Evolutionary conservation across 2,329 filamentous ascomycete species (phyloP).

Genomic region (Arthrobotrys conoides): DNA sequence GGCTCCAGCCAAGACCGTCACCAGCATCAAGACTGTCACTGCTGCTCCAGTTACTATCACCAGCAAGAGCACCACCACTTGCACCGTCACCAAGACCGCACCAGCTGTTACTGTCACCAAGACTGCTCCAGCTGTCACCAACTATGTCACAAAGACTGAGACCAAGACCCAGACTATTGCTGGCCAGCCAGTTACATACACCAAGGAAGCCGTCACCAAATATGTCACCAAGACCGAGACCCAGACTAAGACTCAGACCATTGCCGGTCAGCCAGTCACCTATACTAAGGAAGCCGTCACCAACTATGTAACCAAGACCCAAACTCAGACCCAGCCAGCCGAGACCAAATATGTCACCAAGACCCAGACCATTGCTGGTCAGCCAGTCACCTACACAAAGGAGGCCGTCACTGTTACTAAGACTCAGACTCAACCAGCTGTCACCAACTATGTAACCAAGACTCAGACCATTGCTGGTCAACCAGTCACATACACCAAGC

Average conservation of each 20-base stretch:
- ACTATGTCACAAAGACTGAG: neutral
- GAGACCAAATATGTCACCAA: neutral
- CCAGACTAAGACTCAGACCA: neutral
- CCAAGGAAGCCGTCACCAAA: neutral
- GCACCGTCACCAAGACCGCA: conserved; percentile 9
- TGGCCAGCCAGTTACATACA: conserved; percentile 3
- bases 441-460: neutral
- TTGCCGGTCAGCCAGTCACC: conserved; percentile 1
- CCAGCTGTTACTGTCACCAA: conserved; percentile 10
- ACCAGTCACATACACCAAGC: conserved; percentile 25
- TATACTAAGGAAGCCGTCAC: conserved; percentile 1
- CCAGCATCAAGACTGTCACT: neutral
- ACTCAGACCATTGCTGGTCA: neutral
- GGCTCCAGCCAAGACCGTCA: neutral
- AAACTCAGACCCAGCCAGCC: neutral
- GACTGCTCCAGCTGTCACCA: too few species aligned
- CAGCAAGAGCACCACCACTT: neutral
- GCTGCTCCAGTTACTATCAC: neutral
- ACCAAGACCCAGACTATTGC: neutral
- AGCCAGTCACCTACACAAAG: conserved; percentile 22
- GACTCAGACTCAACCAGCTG: conserved; percentile 15
- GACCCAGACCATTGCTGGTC: neutral
- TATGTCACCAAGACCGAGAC: neutral
- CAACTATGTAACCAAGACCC: neutral
- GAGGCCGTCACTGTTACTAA: conserved; percentile 8